Evolutionary conservation across 495 filamentous ascomycete genomes (phyloP).

Genomic region (Penicillium lividum): DNA sequence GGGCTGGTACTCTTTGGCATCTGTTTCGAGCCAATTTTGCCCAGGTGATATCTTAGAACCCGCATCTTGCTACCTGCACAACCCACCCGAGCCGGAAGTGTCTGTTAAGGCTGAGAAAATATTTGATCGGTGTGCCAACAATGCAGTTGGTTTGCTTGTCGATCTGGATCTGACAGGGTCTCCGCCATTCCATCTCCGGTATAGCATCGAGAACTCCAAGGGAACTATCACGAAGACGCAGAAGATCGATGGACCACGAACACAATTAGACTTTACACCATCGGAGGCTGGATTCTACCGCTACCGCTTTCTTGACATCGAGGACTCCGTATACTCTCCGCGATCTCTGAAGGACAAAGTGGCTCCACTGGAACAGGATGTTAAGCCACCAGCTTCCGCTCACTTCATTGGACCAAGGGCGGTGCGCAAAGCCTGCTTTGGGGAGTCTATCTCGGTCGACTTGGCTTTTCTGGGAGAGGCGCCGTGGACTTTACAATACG

Average conservation of each 20-base stretch:
- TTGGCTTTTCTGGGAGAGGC: constrained; percentile 75
- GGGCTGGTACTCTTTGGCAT: constrained; percentile 81
- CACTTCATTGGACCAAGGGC: constrained; percentile 58
- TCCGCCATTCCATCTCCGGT: constrained; percentile 79
- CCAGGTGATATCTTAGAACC: constrained; percentile 88
- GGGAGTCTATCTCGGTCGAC: constrained; percentile 71
- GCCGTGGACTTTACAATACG: constrained; percentile 90
- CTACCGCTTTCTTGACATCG: constrained; percentile 78
- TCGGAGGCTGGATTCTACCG: constrained; percentile 77
- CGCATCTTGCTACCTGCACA: constrained; percentile 83
- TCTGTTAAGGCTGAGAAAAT: constrained; percentile 73
- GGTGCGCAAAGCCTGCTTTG: constrained; percentile 71
- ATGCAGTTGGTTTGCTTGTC: constrained; percentile 84
- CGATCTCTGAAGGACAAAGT: constrained; percentile 51
- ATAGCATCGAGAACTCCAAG: constrained; percentile 64
- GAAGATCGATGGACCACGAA: constrained; percentile 64
- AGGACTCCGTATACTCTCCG: constrained; percentile 73
- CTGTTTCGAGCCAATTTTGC: constrained; percentile 77
- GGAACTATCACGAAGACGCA: constrained; percentile 50
- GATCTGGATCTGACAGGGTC: constrained; percentile 87
- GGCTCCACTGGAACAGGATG: constrained; percentile 75
- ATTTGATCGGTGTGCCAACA: constrained; percentile 90
- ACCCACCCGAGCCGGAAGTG: constrained; percentile 84
- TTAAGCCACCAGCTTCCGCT: constrained; percentile 88
- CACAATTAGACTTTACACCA: constrained; percentile 84